Conservation (phyloP, 495 filamentous ascomycete genomes). For the Bacidia gigantensis region DNA sequence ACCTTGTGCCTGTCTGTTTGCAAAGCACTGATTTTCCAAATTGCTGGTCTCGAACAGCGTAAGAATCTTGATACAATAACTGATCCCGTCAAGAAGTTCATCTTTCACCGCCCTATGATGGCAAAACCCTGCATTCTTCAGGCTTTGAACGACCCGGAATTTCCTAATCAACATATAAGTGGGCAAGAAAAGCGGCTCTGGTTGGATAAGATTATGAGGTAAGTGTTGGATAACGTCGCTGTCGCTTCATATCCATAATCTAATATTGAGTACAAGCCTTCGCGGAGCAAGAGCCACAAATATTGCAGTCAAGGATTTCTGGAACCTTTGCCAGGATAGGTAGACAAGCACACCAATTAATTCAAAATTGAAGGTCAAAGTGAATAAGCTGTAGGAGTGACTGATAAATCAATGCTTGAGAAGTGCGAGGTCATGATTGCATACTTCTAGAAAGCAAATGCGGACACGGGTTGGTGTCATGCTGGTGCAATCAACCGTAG, state of each 20-base stretch:
- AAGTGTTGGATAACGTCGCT: constrained; percentile 15
- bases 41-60: constrained; percentile 59
- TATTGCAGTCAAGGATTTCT: constrained; percentile 51
- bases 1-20: constrained; percentile 47
- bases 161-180: constrained; percentile 50
- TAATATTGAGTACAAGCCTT: constrained; percentile 29
- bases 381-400: too few species aligned
- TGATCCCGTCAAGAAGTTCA: constrained; percentile 64
- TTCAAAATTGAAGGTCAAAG: too few species aligned
- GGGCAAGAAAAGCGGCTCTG: constrained; percentile 47
- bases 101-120: constrained; percentile 43
- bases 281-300: constrained; percentile 46
- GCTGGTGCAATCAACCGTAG: too few species aligned
- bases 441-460: too few species aligned
- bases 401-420: too few species aligned
- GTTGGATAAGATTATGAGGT: constrained; percentile 44
- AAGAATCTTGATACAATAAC: constrained; percentile 65
- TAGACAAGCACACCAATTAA: background rate
- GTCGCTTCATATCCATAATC: constrained; percentile 18
- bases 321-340: constrained; percentile 56
- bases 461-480: too few species aligned
- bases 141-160: constrained; percentile 37
- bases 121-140: constrained; percentile 47
- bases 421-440: too few species aligned
- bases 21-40: constrained; percentile 47